phyloP scores from a whole-genome alignment of 2,329 filamentous ascomycete species.

The Cercospora citrullina region DNA sequence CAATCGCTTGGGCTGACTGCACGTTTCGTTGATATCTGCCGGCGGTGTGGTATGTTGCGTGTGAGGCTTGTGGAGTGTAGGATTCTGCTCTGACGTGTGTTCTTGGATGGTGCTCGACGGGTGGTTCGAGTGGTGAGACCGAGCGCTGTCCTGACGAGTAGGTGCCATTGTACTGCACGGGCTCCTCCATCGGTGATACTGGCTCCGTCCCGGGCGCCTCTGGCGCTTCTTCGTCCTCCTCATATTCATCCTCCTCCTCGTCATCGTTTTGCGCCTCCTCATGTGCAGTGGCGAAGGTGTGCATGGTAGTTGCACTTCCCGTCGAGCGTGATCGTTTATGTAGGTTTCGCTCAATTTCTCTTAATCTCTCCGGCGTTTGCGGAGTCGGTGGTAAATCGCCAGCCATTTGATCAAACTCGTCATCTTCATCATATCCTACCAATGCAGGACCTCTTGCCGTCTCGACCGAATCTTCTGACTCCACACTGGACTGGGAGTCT shows the following conservation, averaged over 20 bases:
- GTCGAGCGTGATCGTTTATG: constrained; percentile 54
- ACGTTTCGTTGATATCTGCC: constrained; percentile 1
- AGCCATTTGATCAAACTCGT: constrained; percentile 27
- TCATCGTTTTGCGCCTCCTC: constrained; percentile 43
- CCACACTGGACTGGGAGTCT: constrained; percentile 28
- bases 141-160: constrained; percentile 11
- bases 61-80: constrained; percentile 7
- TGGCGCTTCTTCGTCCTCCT: not conserved
- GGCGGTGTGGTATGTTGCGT: constrained; percentile 4
- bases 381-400: constrained; percentile 33
- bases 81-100: constrained; percentile 17
- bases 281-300: constrained; percentile 64
- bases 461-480: constrained; percentile 52
- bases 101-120: not conserved
- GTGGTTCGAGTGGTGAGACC: constrained; percentile 12
- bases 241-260: constrained; percentile 5
- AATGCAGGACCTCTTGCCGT: constrained; percentile 46
- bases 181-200: constrained; percentile 15
- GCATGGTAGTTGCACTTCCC: constrained; percentile 62
- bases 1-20: constrained; percentile 8
- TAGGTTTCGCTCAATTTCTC: constrained; percentile 39
- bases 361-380: constrained; percentile 38
- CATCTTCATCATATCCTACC: constrained; percentile 21
- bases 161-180: not conserved
- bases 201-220: not conserved